These are phyloP conservation scores for Paramecium sexaurelia DNA, from an alignment of 73 alveolate genomes.

Conservation along the genomic window DNA sequence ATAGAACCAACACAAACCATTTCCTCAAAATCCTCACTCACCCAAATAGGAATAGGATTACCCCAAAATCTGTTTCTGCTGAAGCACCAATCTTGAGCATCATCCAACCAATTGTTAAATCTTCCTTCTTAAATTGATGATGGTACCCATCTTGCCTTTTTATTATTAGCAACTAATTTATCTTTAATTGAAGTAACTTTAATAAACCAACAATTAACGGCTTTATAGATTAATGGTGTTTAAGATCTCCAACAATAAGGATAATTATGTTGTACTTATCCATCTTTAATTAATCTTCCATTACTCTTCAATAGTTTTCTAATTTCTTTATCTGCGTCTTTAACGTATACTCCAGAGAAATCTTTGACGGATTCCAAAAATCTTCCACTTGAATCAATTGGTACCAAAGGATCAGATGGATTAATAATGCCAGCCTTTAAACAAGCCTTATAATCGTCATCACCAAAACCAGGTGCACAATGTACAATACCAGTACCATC, in stretches of 20 bases:
- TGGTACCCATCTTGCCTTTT: conserved; percentile 95
- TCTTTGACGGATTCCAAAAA: conserved; percentile 94
- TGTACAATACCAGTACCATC: conserved; percentile 99
- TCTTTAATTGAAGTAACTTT: conserved; percentile 97
- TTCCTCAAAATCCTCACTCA: conserved; percentile 98
- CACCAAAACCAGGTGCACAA: conserved; percentile 99
- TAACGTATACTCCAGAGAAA: conserved; percentile 91
- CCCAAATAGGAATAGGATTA: conserved; percentile 99
- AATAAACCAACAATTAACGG: conserved; percentile 98
- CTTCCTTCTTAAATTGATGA: conserved; percentile 97
- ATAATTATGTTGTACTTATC: conserved; percentile 92
- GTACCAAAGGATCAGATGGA: conserved; percentile 94
- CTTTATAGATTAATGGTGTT: conserved; percentile 99
- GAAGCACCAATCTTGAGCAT: conserved; percentile 99
- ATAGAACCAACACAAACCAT: conserved; percentile 96
- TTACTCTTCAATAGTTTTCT: conserved; percentile 85
- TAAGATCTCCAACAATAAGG: conserved; percentile 99
- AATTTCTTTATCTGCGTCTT: conserved; percentile 94
- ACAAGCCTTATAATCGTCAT: conserved; percentile 96
- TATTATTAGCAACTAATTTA: conserved; percentile 89
- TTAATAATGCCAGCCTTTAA: conserved; percentile 82
- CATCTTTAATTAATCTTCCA: conserved; percentile 90
- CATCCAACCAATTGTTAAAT: conserved; percentile 99
- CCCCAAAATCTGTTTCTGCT: conserved; percentile 99
- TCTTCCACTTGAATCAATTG: conserved; percentile 97